phyloP scores from a whole-genome alignment of 805 yeast species.

The Teunomyces kruisii region DNA sequence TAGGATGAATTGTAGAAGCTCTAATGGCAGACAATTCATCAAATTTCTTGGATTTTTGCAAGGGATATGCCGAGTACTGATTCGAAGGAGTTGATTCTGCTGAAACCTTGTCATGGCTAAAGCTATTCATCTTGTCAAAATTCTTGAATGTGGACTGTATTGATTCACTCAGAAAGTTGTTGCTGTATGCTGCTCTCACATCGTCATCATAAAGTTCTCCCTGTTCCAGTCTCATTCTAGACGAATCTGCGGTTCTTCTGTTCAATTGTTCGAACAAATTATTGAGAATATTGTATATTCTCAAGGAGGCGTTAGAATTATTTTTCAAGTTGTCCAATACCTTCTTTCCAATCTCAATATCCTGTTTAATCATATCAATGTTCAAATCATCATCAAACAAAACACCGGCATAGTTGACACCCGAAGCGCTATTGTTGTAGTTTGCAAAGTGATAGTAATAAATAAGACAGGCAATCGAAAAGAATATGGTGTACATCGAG shows the following conservation, averaged over 20 bases:
- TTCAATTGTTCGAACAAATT: conserved; percentile 79
- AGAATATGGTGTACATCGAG: conserved; percentile 83
- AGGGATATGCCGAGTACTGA: not conserved
- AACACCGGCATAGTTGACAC: conserved; percentile 45
- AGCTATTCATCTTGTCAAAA: conserved; percentile 28
- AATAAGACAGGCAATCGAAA: conserved; percentile 82
- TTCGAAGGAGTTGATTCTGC: not conserved
- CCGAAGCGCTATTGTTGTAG: conserved; percentile 25
- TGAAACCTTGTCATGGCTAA: not conserved
- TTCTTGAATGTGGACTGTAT: conserved; percentile 25
- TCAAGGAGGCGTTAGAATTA: conserved; percentile 71
- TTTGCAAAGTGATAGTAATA: conserved; percentile 67
- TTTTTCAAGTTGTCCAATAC: conserved; percentile 71
- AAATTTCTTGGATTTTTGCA: not conserved
- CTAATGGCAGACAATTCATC: conserved; percentile 1
- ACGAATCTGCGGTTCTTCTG: conserved; percentile 59
- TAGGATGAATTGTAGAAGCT: conserved; percentile 1
- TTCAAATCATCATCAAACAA: conserved; percentile 46
- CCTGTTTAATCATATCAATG: conserved; percentile 58
- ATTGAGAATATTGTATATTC: conserved; percentile 78
- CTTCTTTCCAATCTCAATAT: conserved; percentile 79
- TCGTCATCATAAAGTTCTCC: not conserved
- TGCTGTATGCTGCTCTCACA: conserved; percentile 7
- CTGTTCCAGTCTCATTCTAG: conserved; percentile 14
- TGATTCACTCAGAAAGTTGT: conserved; percentile 12